Base-by-base conservation (phyloP, 2,329 filamentous ascomycete species). In the Fusarium nelsonii region DNA sequence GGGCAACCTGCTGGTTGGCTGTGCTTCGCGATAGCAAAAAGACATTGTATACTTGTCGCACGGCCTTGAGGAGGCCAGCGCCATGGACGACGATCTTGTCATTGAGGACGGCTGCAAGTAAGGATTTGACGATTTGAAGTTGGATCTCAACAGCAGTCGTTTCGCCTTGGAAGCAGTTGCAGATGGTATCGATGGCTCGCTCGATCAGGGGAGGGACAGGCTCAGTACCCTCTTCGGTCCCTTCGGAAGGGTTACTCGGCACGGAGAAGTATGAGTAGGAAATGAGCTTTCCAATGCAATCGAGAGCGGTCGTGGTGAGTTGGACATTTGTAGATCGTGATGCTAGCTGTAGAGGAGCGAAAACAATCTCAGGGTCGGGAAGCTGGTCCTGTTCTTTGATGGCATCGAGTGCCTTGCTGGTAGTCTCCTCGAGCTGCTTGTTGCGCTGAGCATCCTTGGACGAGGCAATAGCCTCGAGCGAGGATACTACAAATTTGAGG, bases 71-170 rank as follows among this genome's bases (percentile, higher is more conserved):
- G 66, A 99, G 86, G 68, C 96, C 97, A 37, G 96, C 95, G 62
- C 96, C 96, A 78, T 99, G 96, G 3, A 99, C 97, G 43, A 99
- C 94, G 70, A 98, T 97, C 83, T 98, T 99, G 83, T 99, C 96
- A 77, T 98, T 98, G 69, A 99, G 84, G 15, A 99, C 96, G 15
- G 97, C 97, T 15, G 96, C 94, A 63, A 99, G 84, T 63, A 99
- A 84, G 3, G 96, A 98, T 82, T 99, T 98, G 78, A 99, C 93
- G 73, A 99, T 99, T 81, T 99, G 96, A 74, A 98, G 88, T 80
- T 99, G 96, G 48, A 98, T 91, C 79, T 97, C 95, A 53, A 91
- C 87, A 5, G 93, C 90, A 0, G 97, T 99, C 2, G 92, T 92
- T 82, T 99, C 96, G 77, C 96, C 95, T 78, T 98, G 94, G 78